Conservation (phyloP, 2,329 filamentous ascomycete species). For the Fusarium multiceps region DNA sequence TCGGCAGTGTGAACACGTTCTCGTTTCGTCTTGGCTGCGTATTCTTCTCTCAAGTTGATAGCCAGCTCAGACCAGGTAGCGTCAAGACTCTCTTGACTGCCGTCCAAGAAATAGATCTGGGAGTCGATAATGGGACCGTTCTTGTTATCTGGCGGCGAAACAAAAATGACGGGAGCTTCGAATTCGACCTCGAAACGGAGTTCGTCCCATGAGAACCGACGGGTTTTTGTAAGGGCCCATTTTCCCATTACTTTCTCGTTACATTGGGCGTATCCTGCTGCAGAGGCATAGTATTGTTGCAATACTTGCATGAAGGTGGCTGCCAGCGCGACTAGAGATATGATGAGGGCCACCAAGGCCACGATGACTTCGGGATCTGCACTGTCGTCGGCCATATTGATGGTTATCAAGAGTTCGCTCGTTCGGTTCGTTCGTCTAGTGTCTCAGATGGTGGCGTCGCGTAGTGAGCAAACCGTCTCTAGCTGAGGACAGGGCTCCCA, state of each 20-base stretch:
- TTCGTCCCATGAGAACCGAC: conserved; percentile 56
- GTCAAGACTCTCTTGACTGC: conserved; percentile 51
- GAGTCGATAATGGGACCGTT: conserved; percentile 50
- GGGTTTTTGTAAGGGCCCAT: conserved; percentile 56
- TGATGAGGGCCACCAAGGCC: conserved; percentile 58
- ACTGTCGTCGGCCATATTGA: conserved; percentile 34
- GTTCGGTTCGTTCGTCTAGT: conserved; percentile 10
- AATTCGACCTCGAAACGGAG: conserved; percentile 63
- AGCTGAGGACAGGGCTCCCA: background rate
- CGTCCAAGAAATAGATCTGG: conserved; percentile 54
- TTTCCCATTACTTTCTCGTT: conserved; percentile 60
- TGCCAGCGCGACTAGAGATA: conserved; percentile 60
- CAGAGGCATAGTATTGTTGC: conserved; percentile 63
- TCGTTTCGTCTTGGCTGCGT: conserved; percentile 43
- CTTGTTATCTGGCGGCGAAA: conserved; percentile 56
- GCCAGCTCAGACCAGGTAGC: conserved; percentile 50
- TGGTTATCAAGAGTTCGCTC: background rate
- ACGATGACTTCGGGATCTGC: conserved; percentile 51
- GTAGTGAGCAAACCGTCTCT: background rate
- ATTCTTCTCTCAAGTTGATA: conserved; percentile 47
- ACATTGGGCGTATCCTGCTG: conserved; percentile 61
- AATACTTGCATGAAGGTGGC: conserved; percentile 60
- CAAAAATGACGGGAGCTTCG: conserved; percentile 63
- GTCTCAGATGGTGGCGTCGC: background rate
- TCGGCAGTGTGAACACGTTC: conserved; percentile 64